Evolutionary conservation across 1,284 basidiomycete genomes (phyloP), one percentile per base, ranked within the genome.

Genomic region (Anthracocystis setariae): DNA sequence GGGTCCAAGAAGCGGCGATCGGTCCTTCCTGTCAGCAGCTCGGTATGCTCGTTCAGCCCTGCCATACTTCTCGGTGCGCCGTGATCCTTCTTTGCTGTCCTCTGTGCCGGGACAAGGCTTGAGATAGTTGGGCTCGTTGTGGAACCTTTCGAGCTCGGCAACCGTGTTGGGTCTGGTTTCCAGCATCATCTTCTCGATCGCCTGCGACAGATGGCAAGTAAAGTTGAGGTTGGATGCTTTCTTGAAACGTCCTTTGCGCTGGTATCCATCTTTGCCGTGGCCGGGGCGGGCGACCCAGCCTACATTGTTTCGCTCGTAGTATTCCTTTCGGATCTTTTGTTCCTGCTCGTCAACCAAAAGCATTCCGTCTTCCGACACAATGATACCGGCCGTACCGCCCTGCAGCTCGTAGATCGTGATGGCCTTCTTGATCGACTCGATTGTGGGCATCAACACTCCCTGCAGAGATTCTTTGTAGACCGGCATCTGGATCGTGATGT

Each of bases 151-250:
- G n/a, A n/a, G n/a, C n/a, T n/a, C n/a, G n/a, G n/a, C n/a, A n/a
- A n/a, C n/a, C n/a, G n/a, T n/a, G n/a, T n/a, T 43, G 8, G 64
- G 69, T 2, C 64, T 58, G 17, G 45, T 15, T 18, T 52, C 64
- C 4, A 25, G 35, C 82, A 92, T 87, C 74, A 91, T 88, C 79
- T 88, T 88, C 83, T 94, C 92, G 75, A 91, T 86, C 70, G 88
- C 45, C 15, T 27, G 43, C 23, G 43, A 45, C 4, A 45, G 43
- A 17, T 27, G 21, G 24, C 43, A 45, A 7, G 43, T 45, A 81
- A 91, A 92, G 83, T 94, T 94, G 90, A 93, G 91, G 83, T 94
- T 93, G 0, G 89, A 90, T 0, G 91, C 91, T 84, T 93, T 93
- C 86, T 93, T 93, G 86, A 93, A 93, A 27, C 91, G 88, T 63